These are phyloP conservation scores for Tanacetum coccineum DNA, from an alignment of 129 eudicot species.

Conservation along the genomic window DNA sequence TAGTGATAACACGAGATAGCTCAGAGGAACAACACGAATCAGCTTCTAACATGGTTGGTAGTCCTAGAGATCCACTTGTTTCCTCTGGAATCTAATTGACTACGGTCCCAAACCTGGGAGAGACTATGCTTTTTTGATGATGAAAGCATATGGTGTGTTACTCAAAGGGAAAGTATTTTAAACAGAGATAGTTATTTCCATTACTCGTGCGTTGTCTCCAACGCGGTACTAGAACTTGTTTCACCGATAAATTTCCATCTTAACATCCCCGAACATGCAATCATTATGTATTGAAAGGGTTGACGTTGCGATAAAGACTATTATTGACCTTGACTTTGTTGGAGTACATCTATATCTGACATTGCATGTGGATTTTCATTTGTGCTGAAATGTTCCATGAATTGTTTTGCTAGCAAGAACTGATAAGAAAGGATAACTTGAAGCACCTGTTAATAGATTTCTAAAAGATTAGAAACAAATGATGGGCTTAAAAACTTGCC, in stretches of 20 bases:
- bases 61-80: conserved; percentile 59
- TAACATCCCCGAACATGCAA: conserved; percentile 68
- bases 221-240: conserved; percentile 62
- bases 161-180: conserved; percentile 58
- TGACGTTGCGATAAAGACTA: conserved; percentile 83
- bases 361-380: conserved; percentile 79
- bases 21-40: conserved; percentile 31
- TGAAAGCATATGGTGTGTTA: conserved; percentile 77
- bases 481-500: conserved; percentile 55
- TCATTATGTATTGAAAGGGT: conserved; percentile 66
- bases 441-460: conserved; percentile 48
- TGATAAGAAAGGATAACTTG: conserved; percentile 42
- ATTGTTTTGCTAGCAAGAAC: conserved; percentile 51
- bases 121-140: conserved; percentile 74
- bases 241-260: conserved; percentile 78
- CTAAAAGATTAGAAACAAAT: conserved; percentile 70
- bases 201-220: conserved; percentile 69
- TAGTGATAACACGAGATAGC: conserved; percentile 58
- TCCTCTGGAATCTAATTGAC: conserved; percentile 70
- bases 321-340: conserved; percentile 71
- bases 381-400: conserved; percentile 52
- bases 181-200: conserved; percentile 65
- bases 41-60: conserved; percentile 28
- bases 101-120: conserved; percentile 86
- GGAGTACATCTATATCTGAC: conserved; percentile 71